A percentile compares a stretch with the other conserved stretches of the same genome.
These are phyloP conservation scores for Nicotiana tabacum DNA, from an alignment of 257 asterid genomes.

Conservation along the genomic window DNA sequence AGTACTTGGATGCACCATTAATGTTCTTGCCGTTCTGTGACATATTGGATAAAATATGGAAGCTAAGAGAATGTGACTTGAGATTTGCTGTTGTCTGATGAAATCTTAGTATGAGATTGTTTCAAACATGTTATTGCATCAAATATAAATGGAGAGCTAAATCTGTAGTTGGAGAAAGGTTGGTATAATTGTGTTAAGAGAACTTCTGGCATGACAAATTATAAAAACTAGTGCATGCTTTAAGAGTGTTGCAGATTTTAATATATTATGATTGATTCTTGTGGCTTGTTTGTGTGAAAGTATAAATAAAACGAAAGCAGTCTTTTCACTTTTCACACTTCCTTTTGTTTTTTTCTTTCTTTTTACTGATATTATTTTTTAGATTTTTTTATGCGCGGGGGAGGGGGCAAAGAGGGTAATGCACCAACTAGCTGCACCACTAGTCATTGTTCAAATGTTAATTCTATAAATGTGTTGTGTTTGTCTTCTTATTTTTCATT, in stretches of 20 bases:
- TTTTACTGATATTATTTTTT: not conserved
- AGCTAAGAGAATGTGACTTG: not conserved
- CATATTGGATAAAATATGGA: slow-evolving; percentile 28
- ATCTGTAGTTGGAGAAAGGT: not conserved
- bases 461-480: not conserved
- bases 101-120: slow-evolving; percentile 28
- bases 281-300: not conserved
- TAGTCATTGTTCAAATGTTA: not conserved
- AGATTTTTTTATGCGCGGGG: not conserved
- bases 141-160: slow-evolving; percentile 1
- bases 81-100: not conserved
- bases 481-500: not conserved
- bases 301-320: not conserved
- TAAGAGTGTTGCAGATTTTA: not conserved
- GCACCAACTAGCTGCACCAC: no score
- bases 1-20: not conserved
- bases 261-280: slow-evolving; percentile 1
- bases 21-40: slow-evolving; percentile 31
- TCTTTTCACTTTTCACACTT: not conserved
- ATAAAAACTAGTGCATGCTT: not conserved
- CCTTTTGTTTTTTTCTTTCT: not conserved
- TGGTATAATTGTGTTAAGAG: not conserved
- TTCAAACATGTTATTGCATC: not conserved
- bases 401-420: no score
- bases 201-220: slow-evolving; percentile 5